Evolutionary conservation across 805 yeast genomes (phyloP).

Genomic region (Sugiyamaella valdiviana): DNA sequence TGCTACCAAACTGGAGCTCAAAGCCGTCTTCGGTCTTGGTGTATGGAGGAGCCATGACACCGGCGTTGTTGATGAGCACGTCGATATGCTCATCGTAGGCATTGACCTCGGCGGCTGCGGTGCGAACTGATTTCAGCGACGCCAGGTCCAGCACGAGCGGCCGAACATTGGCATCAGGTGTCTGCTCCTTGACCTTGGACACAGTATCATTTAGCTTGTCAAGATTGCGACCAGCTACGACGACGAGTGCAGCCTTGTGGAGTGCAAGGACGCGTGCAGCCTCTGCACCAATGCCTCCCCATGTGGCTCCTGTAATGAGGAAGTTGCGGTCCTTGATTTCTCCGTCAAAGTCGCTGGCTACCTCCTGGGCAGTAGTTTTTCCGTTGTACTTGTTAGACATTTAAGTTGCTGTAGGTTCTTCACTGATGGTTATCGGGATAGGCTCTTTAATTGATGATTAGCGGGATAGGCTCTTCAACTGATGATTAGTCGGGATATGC

Average conservation of each 20-base stretch:
- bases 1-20: conserved; percentile 75
- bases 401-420: too few species aligned
- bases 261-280: conserved; percentile 9
- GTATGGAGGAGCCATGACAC: conserved; percentile 72
- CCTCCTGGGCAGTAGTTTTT: conserved; percentile 10
- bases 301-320: conserved; percentile 13
- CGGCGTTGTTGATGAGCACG: conserved; percentile 70
- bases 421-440: too few species aligned
- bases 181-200: conserved; percentile 4
- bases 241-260: conserved; percentile 6
- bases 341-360: neutral
- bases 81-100: conserved; percentile 36
- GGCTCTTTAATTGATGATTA: too few species aligned
- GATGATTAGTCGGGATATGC: too few species aligned
- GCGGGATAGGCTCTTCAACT: too few species aligned
- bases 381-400: conserved; percentile 1
- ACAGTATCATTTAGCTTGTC: conserved; percentile 8
- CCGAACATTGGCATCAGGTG: conserved; percentile 8
- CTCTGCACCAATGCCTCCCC: conserved; percentile 17
- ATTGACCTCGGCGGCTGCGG: conserved; percentile 16
- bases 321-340: conserved; percentile 12
- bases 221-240: conserved; percentile 9
- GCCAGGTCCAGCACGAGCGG: conserved; percentile 14
- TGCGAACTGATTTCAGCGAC: conserved; percentile 12
- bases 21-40: conserved; percentile 59